These are phyloP conservation scores for Kalaharituber pfeilii DNA, from an alignment of 2,329 filamentous ascomycete species.

Conservation along the genomic window DNA sequence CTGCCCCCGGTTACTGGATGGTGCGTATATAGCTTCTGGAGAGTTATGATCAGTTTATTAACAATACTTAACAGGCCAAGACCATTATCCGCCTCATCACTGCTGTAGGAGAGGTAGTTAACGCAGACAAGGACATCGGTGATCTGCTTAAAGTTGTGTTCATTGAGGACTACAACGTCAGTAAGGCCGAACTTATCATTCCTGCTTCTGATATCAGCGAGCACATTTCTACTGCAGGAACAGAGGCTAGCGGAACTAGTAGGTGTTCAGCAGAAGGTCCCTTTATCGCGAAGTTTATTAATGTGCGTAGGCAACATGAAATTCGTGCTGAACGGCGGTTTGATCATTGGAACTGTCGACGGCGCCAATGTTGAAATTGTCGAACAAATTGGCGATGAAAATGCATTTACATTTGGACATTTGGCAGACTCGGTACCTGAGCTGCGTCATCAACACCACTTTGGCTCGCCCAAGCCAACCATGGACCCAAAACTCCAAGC, in stretches of 20 bases:
- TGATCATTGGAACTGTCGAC: slow-evolving; percentile 96
- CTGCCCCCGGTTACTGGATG: slow-evolving; percentile 98
- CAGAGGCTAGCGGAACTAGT: slow-evolving; percentile 46
- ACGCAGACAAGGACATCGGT: slow-evolving; percentile 79
- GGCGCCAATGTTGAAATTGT: slow-evolving; percentile 98
- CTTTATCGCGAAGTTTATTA: slow-evolving; percentile 12
- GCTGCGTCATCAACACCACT: slow-evolving; percentile 75
- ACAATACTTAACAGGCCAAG: slow-evolving; percentile 43
- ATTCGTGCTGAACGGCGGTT: slow-evolving; percentile 89
- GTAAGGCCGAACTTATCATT: slow-evolving; percentile 92
- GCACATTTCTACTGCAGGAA: slow-evolving; percentile 95
- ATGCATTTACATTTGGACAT: slow-evolving; percentile 97
- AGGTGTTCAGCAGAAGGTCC: not conserved
- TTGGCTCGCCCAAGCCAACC: slow-evolving; percentile 46
- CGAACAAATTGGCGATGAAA: slow-evolving; percentile 85
- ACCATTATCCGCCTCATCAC: slow-evolving; percentile 96
- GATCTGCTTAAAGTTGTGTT: slow-evolving; percentile 95
- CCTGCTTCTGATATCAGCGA: slow-evolving; percentile 94
- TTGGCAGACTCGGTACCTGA: slow-evolving; percentile 93
- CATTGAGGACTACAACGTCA: slow-evolving; percentile 96
- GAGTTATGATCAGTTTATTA: not conserved
- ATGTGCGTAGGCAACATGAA: slow-evolving; percentile 85
- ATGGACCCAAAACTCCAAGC: slow-evolving; percentile 59
- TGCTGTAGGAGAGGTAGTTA: slow-evolving; percentile 73
- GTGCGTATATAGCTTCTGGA: slow-evolving; percentile 12